Percentiles rank a stretch among this genome's conserved stretches.
phyloP scores from a whole-genome alignment of 441 rosid genomes.

The Kokia cookei region DNA sequence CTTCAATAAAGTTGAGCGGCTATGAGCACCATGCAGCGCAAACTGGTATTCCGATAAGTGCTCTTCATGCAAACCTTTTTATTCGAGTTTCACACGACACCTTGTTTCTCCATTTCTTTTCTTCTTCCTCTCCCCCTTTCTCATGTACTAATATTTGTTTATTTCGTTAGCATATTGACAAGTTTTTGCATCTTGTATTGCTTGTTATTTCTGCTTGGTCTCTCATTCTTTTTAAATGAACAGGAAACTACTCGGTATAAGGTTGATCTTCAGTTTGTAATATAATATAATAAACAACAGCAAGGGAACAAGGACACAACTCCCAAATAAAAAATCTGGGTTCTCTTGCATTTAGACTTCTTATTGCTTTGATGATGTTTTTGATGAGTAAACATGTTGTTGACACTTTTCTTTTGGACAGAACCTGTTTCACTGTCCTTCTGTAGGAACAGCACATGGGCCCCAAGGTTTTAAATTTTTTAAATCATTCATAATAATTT shows the following conservation, averaged over 20 bases:
- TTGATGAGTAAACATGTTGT: constrained; percentile 20
- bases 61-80: background rate
- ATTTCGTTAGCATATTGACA: background rate
- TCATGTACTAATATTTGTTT: background rate
- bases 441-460: constrained; percentile 26
- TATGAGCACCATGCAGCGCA: constrained; percentile 83
- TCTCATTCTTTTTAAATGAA: background rate
- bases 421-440: constrained; percentile 25
- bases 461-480: constrained; percentile 7
- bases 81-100: background rate
- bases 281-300: background rate
- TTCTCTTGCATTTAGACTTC: background rate
- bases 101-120: background rate
- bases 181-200: background rate
- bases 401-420: constrained; percentile 27
- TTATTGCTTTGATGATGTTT: background rate
- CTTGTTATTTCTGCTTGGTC: constrained; percentile 7
- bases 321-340: constrained; percentile 1
- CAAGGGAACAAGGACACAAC: constrained; percentile 14
- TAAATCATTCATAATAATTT: no score
- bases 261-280: background rate
- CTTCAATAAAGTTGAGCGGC: constrained; percentile 54
- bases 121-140: background rate
- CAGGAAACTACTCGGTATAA: background rate
- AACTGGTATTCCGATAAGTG: constrained; percentile 61